Conservation (phyloP, 1,139 yeast genomes). For the Eremothecium coryli region DNA sequence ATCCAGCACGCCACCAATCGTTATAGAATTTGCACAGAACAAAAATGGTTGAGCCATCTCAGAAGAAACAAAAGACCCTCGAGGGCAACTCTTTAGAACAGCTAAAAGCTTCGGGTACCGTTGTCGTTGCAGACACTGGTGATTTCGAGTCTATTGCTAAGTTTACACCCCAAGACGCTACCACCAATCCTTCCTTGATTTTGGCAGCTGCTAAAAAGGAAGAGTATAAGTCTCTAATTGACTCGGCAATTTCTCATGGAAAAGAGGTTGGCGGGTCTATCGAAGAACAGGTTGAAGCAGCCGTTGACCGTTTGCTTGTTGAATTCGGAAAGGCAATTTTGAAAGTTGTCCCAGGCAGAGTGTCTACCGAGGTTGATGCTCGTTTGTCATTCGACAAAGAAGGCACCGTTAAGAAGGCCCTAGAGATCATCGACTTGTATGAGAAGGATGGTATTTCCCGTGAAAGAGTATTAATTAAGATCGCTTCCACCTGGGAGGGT, state of each 20-base stretch:
- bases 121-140: conserved; percentile 97
- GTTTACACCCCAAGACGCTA: conserved; percentile 98
- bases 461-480: conserved; percentile 88
- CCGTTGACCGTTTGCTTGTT: conserved; percentile 85
- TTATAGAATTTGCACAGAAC: no score
- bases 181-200: conserved; percentile 97
- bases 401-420: conserved; percentile 86
- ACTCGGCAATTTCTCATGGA: conserved; percentile 83
- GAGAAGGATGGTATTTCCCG: conserved; percentile 72
- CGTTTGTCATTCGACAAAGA: conserved; percentile 92
- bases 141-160: conserved; percentile 96
- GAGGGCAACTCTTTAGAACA: conserved; percentile 70
- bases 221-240: conserved; percentile 82
- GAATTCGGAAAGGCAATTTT: conserved; percentile 94
- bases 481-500: conserved; percentile 99
- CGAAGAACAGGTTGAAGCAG: conserved; percentile 60
- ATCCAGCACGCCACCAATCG: no score
- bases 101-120: conserved; percentile 91
- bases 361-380: conserved; percentile 98
- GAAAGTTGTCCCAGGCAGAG: conserved; percentile 97
- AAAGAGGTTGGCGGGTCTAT: conserved; percentile 47
- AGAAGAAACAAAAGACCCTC: conserved; percentile 36
- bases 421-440: conserved; percentile 77
- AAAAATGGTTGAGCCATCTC: conserved; percentile 28
- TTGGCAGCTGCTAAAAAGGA: conserved; percentile 91